Percentiles rank a stretch among this genome's conserved stretches.
These are phyloP conservation scores for Nicotiana knightiana DNA, from an alignment of 257 asterid genomes.

Conservation along the genomic window DNA sequence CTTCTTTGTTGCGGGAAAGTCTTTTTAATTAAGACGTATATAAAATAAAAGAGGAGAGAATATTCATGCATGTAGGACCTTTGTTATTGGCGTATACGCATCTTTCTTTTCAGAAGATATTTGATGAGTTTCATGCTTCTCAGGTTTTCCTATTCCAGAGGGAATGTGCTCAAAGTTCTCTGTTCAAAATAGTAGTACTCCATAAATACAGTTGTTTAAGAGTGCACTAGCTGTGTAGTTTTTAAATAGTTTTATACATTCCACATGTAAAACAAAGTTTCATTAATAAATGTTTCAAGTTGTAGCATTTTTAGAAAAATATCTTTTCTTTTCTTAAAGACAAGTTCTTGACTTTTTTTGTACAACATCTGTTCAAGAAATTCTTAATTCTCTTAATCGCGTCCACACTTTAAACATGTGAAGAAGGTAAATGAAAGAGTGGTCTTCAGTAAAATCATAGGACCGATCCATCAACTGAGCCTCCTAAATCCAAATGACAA, in stretches of 20 bases:
- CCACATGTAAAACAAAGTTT: not conserved
- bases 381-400: not conserved
- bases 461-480: not conserved
- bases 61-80: not conserved
- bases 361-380: not conserved
- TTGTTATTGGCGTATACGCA: not conserved
- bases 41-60: not conserved
- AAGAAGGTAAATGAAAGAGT: not conserved
- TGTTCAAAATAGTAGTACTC: not conserved
- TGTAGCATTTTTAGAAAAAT: not conserved
- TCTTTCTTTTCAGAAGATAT: not conserved
- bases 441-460: not conserved
- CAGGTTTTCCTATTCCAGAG: not conserved
- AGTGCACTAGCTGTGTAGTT: too few relatives aligned
- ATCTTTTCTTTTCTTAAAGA: not conserved
- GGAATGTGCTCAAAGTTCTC: not conserved
- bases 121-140: not conserved
- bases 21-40: not conserved
- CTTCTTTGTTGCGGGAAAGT: not conserved
- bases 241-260: too few relatives aligned
- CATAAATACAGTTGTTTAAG: too few relatives aligned
- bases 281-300: not conserved
- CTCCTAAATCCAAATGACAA: too few relatives aligned
- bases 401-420: not conserved
- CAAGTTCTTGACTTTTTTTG: not conserved